Percentiles rank a stretch among this genome's conserved stretches.
Conservation (phyloP, 1,284 basidiomycete genomes). For the Fomitopsis betulina region DNA sequence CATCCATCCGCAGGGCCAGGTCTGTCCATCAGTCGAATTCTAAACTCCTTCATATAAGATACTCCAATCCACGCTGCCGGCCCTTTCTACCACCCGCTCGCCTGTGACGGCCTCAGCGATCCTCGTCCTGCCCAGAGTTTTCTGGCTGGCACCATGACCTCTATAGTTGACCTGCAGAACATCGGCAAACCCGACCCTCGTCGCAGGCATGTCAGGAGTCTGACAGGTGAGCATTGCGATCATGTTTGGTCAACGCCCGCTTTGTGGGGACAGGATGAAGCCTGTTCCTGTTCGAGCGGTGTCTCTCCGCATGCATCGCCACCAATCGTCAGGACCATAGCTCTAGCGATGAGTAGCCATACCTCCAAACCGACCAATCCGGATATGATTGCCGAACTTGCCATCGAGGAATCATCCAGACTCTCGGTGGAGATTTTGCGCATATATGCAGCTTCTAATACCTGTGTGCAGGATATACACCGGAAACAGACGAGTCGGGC, state of each 20-base stretch:
- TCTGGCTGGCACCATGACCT: conserved; percentile 33
- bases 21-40: not conserved
- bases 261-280: no score
- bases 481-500: conserved; percentile 68
- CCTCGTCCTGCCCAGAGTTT: not conserved
- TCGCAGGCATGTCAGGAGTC: conserved; percentile 66
- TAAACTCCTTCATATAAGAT: not conserved
- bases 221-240: conserved; percentile 58
- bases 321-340: no score
- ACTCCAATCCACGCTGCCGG: not conserved
- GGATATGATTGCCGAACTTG: not conserved
- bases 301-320: no score
- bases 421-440: not conserved
- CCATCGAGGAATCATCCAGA: not conserved
- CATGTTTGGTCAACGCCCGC: no score
- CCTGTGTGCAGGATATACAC: conserved; percentile 55
- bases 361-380: no score
- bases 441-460: not conserved
- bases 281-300: no score
- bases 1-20: conserved; percentile 2
- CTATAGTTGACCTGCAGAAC: conserved; percentile 55
- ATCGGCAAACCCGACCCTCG: conserved; percentile 55
- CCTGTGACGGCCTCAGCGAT: not conserved
- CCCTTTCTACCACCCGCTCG: not conserved
- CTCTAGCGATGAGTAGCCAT: no score